These are phyloP conservation scores for Ceratocystis albifundus DNA, from an alignment of 2,329 filamentous ascomycete genomes.

Conservation along the genomic window DNA sequence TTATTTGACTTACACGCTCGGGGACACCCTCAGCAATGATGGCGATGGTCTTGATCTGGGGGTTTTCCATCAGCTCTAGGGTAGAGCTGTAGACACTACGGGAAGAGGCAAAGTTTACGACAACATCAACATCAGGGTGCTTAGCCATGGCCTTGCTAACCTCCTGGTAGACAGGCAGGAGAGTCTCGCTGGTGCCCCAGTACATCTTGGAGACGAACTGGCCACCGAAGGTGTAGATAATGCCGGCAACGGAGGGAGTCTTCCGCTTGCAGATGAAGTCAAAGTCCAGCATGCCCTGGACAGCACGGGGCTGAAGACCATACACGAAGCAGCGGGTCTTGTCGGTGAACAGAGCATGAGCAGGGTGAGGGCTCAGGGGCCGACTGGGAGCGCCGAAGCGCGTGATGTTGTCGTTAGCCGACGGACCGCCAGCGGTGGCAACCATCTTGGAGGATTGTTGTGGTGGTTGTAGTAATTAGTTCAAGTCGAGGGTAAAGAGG, in stretches of 20 bases:
- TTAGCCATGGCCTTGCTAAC: constrained; percentile 87
- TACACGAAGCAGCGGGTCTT: constrained; percentile 99
- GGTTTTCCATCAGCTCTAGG: constrained; percentile 94
- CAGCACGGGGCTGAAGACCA: constrained; percentile 89
- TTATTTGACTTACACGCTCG: constrained; percentile 61
- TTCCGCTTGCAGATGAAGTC: constrained; percentile 99
- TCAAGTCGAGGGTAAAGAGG: constrained; percentile 7
- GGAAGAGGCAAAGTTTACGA: constrained; percentile 99
- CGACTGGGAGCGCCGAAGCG: constrained; percentile 89
- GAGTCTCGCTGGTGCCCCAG: constrained; percentile 99
- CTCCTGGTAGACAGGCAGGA: constrained; percentile 95
- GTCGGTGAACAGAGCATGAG: constrained; percentile 91
- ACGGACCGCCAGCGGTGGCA: constrained; percentile 43
- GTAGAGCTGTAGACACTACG: constrained; percentile 97
- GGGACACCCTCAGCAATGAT: constrained; percentile 99
- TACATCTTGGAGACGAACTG: constrained; percentile 99
- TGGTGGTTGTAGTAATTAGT: constrained; percentile 5
- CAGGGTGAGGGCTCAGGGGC: constrained; percentile 74
- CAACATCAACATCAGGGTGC: constrained; percentile 92
- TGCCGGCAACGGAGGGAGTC: constrained; percentile 91
- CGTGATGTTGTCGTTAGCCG: constrained; percentile 97
- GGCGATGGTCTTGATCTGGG: constrained; percentile 96
- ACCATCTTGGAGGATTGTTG: constrained; percentile 19
- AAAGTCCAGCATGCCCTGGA: constrained; percentile 94
- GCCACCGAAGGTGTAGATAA: constrained; percentile 99